These are phyloP conservation scores for Leptographium wingfieldii DNA, from an alignment of 2,329 filamentous ascomycete genomes.

Conservation along the genomic window DNA sequence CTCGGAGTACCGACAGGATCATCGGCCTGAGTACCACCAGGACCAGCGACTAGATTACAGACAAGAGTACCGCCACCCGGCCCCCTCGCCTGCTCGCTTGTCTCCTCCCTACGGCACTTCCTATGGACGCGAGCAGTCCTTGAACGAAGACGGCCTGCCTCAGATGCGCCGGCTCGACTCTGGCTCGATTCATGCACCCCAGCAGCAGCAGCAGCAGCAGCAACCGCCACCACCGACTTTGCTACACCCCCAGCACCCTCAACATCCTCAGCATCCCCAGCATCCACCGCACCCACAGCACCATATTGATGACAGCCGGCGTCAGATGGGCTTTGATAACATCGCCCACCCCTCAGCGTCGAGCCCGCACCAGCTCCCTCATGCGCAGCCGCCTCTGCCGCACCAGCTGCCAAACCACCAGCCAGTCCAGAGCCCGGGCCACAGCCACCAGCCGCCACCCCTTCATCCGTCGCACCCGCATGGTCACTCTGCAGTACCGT, in stretches of 20 bases:
- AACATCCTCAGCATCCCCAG: neutral
- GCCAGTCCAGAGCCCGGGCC: neutral
- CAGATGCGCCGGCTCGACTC: neutral
- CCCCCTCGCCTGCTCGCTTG: neutral
- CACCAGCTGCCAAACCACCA: neutral
- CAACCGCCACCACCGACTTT: neutral
- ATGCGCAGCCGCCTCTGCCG: neutral
- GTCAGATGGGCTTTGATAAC: conserved; percentile 8
- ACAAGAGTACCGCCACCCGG: conserved; percentile 1
- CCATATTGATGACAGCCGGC: conserved; percentile 6
- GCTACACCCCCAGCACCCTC: neutral
- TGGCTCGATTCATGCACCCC: neutral
- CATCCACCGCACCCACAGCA: neutral
- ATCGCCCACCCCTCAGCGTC: neutral
- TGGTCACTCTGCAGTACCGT: neutral
- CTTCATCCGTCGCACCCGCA: conserved; percentile 14
- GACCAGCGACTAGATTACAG: conserved; percentile 1
- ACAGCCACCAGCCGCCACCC: neutral
- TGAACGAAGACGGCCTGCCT: neutral
- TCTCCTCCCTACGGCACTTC: neutral
- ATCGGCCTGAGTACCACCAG: neutral
- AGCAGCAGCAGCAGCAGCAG: neutral
- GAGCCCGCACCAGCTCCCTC: neutral
- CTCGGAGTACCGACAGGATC: conserved; percentile 1
- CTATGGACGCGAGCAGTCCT: neutral